A percentile compares a stretch with the other conserved stretches of the same genome.
Evolutionary conservation across 768 basidiomycete genomes (phyloP).

Genomic region (Lactarius sp.): DNA sequence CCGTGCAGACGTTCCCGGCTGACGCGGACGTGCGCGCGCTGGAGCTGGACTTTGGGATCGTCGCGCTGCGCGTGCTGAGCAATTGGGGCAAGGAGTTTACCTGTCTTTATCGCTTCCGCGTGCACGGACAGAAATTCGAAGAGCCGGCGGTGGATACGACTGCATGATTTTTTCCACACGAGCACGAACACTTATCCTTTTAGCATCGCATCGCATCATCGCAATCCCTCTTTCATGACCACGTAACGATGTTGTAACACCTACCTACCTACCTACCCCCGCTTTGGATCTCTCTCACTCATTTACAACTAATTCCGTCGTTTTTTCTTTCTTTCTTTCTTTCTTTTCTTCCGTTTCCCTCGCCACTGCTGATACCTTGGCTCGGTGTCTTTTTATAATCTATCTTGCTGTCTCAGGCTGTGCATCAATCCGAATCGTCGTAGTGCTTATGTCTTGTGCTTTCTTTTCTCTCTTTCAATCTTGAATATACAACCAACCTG

Average conservation of each 20-base stretch:
- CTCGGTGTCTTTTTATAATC: constrained; percentile 20
- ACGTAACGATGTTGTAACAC: background rate
- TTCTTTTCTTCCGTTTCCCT: background rate
- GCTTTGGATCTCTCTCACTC: background rate
- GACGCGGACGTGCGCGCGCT: constrained; percentile 55
- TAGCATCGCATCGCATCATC: background rate
- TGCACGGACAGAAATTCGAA: constrained; percentile 56
- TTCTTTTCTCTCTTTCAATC: background rate
- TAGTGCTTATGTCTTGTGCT: background rate
- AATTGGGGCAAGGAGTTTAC: constrained; percentile 91
- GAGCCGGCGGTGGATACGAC: background rate
- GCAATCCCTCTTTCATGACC: constrained; percentile 2
- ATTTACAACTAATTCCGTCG: background rate
- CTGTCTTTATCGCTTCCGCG: constrained; percentile 83
- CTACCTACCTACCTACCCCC: background rate
- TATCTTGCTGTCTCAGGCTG: constrained; percentile 21
- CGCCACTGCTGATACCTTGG: constrained; percentile 9
- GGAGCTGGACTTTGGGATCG: constrained; percentile 78
- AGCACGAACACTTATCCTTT: too few species aligned
- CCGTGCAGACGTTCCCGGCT: constrained; percentile 49
- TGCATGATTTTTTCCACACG: constrained; percentile 1
- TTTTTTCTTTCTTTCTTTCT: background rate
- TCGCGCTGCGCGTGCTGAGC: constrained; percentile 70
- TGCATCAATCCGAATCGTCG: background rate
- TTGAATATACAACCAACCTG: background rate